Base-by-base conservation (phyloP, 345 rosid genomes). In the Murraya paniculata region DNA sequence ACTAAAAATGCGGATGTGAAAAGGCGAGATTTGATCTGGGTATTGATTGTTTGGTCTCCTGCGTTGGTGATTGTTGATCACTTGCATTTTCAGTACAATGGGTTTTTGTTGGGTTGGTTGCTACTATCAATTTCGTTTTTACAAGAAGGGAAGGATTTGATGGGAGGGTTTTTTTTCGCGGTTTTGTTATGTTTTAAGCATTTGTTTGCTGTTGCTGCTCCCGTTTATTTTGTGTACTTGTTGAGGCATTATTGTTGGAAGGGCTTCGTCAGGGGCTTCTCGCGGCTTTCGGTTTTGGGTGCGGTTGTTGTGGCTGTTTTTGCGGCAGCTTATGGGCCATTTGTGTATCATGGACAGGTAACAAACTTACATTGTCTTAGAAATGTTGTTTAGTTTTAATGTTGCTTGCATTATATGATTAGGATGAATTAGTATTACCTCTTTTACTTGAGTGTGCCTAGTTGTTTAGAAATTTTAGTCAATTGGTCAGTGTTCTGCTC, bases 61-160 rank as follows among this genome's bases (percentile, higher is more conserved):
- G 92, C 88, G 76, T 84, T 96, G 64, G 28, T 92, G 74, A 90
- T 94, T 4, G 99, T 96, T 28, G 99, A 96, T 84, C 97, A 91
- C 68, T 62, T 96, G 73, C 99, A 96, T 89, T 96, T 92, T 72
- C 97, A 96, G 89, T 94, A 96, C 78, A 96, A 96, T 78, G 99
- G 97, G 16, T 94, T 96, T 81, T 71, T 94, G 79, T 73, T 96
- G 38, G 98, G 99, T 18, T 84, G 82, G 89, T 24, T 94, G 85
- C 77, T 96, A 86, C 73, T 94, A 79, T 94, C 98, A 21, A 82
- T 96, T 82, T 96, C 98, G 22, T 96, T 60, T 84, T 78, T 96
- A 76, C 86, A 83, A 68, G 93, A 94, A 64, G 94, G 94, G 77
- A 89, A 88, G 83, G 97, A 96, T 87, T 73, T 94, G 79, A 71